phyloP scores from a whole-genome alignment of 2,329 filamentous ascomycete genomes.

The Verticillium albo-atrum region DNA sequence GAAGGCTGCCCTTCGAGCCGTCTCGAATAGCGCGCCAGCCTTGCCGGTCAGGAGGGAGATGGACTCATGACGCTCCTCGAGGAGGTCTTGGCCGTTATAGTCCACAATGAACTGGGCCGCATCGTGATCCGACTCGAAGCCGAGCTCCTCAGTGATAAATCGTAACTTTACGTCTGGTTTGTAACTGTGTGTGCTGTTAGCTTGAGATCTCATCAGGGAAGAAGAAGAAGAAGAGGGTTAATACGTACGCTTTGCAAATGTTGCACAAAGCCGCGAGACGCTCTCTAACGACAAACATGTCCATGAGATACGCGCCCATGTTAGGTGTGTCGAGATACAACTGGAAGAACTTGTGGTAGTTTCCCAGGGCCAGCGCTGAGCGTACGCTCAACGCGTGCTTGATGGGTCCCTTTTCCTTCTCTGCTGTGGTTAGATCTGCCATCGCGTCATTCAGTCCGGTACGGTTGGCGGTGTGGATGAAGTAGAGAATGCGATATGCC shows the following conservation, averaged over 20 bases:
- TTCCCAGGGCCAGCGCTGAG: constrained; percentile 85
- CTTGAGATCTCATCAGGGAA: constrained; percentile 3
- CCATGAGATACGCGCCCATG: constrained; percentile 98
- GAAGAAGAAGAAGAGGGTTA: not conserved
- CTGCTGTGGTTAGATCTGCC: constrained; percentile 97
- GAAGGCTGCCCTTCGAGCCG: constrained; percentile 69
- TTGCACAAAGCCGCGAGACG: constrained; percentile 84
- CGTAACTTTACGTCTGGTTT: constrained; percentile 85
- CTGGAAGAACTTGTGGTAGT: constrained; percentile 97
- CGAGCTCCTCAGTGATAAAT: constrained; percentile 93
- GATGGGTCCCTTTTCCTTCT: constrained; percentile 79
- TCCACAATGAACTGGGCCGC: constrained; percentile 88
- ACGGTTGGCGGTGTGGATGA: constrained; percentile 97
- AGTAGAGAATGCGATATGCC: constrained; percentile 99
- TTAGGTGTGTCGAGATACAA: constrained; percentile 91
- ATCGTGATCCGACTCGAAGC: constrained; percentile 88
- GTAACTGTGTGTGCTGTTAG: constrained; percentile 66
- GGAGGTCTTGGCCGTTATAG: constrained; percentile 67
- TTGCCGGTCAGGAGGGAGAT: constrained; percentile 72
- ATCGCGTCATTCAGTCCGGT: constrained; percentile 97
- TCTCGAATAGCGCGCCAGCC: constrained; percentile 69
- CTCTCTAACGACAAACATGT: constrained; percentile 96
- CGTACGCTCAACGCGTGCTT: constrained; percentile 90
- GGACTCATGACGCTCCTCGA: constrained; percentile 71
- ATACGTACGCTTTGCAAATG: constrained; percentile 91